phyloP scores from a whole-genome alignment of 208 protist species.

The Lotmaria passim region DNA sequence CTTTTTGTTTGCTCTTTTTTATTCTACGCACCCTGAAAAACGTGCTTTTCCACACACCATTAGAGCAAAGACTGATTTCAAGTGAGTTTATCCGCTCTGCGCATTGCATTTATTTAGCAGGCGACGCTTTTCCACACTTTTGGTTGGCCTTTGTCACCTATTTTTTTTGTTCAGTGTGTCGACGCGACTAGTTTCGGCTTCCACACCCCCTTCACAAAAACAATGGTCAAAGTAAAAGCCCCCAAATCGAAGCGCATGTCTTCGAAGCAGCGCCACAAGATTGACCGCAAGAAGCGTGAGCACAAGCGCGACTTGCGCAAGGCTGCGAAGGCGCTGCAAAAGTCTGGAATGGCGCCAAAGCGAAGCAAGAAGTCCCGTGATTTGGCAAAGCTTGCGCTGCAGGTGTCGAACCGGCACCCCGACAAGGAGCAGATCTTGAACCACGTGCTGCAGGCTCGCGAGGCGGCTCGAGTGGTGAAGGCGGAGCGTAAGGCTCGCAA shows the following conservation, averaged over 20 bases:
- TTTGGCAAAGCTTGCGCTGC: slow-evolving; percentile 77
- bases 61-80: background rate
- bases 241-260: slow-evolving; percentile 85
- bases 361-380: slow-evolving; percentile 79
- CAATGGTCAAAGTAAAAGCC: slow-evolving; percentile 76
- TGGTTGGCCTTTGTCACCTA: no score
- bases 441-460: slow-evolving; percentile 70
- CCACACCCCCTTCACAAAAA: slow-evolving; percentile 5
- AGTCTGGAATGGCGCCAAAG: slow-evolving; percentile 66
- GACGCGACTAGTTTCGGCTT: no score
- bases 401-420: slow-evolving; percentile 84
- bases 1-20: background rate
- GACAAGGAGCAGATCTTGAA: slow-evolving; percentile 88
- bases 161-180: slow-evolving; percentile 25
- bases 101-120: background rate
- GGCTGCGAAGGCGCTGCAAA: slow-evolving; percentile 84
- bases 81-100: background rate
- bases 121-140: slow-evolving; percentile 1
- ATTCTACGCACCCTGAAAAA: background rate
- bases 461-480: slow-evolving; percentile 70
- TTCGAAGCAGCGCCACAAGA: slow-evolving; percentile 87
- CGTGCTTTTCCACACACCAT: no score
- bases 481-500: slow-evolving; percentile 32
- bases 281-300: slow-evolving; percentile 88
- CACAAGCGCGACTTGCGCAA: slow-evolving; percentile 89